Base-by-base conservation (phyloP, 169 alveolate genomes). In the Ichthyophthirius multifiliis region DNA sequence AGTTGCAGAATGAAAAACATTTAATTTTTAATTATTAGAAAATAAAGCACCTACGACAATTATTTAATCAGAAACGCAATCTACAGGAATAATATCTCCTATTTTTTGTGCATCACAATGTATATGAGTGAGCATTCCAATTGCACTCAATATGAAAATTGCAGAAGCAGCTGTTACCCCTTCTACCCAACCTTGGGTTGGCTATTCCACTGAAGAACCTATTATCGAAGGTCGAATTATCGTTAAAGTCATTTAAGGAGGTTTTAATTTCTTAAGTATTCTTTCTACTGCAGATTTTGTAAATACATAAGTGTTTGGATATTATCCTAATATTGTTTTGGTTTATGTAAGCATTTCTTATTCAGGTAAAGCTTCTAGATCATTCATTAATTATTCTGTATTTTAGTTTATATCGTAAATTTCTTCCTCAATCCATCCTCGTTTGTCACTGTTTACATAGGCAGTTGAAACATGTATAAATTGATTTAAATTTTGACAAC, bases 171-270 rank as follows among this genome's bases (percentile, higher is more conserved):
- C 92, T 35, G 92, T 78, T 4, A 92, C 62, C 31, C 89, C 76
- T 64, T 92, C 96, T 9, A 90, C 87, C 96, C 96, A 92, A 20
- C 96, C 96, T n/a, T 93, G 92, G 12, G 75, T 23, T 18, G 96
- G 96, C 45, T 92, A 94, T 27, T 74, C 85, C 45, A 88, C 84
- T 46, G 92, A 41, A 13, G 93, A 88, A 0, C 91, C 93, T 9
- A 92, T 81, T 67, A 92, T 92, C 1, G 94, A 62, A 23, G 96
- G 96, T 46, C 96, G 80, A 2, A 84, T 44, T 15, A 92, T 87
- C 6, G 88, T 64, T 43, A 90, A 23, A 9, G 94, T 90, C 34
- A 92, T 41, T 15, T 75, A 63, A 23, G 85, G 83, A 4, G 90
- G 89, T 12, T 79, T 35, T 4, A 74, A 76, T 73, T 83, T 67